Percentiles rank a stretch among this genome's conserved stretches.
Evolutionary conservation across 805 yeast genomes (phyloP).

Genomic region (Candida tibetensis): DNA sequence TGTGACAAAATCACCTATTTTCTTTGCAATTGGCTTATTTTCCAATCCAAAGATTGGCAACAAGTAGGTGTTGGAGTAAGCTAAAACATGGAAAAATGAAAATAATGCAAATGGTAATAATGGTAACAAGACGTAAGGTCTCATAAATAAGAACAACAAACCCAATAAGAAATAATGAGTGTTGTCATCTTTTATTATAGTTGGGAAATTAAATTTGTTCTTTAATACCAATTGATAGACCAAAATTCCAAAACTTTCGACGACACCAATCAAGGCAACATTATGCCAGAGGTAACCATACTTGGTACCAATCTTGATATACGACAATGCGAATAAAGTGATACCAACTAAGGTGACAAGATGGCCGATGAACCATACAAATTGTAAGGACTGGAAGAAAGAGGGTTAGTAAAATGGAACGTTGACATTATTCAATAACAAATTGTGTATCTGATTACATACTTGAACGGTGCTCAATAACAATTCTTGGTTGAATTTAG

Average conservation of each 20-base stretch:
- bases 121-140: slow-evolving; percentile 60
- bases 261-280: slow-evolving; percentile 57
- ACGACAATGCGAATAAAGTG: slow-evolving; percentile 32
- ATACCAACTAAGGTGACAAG: slow-evolving; percentile 32
- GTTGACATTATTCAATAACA: too few relatives aligned
- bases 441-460: slow-evolving; percentile 10
- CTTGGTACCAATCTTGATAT: slow-evolving; percentile 25
- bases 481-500: slow-evolving; percentile 11
- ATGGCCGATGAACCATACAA: slow-evolving; percentile 68
- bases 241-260: slow-evolving; percentile 75
- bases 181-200: slow-evolving; percentile 53
- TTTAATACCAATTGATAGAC: slow-evolving; percentile 51
- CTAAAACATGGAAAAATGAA: slow-evolving; percentile 78
- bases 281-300: slow-evolving; percentile 48
- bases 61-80: slow-evolving; percentile 61
- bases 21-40: slow-evolving; percentile 34
- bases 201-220: slow-evolving; percentile 21
- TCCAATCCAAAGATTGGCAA: slow-evolving; percentile 57
- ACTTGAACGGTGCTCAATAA: slow-evolving; percentile 21
- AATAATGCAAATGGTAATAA: slow-evolving; percentile 72
- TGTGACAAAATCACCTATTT: slow-evolving; percentile 34
- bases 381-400: slow-evolving; percentile 61
- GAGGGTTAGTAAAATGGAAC: too few relatives aligned
- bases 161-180: slow-evolving; percentile 63
- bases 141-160: slow-evolving; percentile 48